These are phyloP conservation scores for Pyrenophora tritici-repentis DNA, from an alignment of 2,329 filamentous ascomycete species.

Conservation along the genomic window DNA sequence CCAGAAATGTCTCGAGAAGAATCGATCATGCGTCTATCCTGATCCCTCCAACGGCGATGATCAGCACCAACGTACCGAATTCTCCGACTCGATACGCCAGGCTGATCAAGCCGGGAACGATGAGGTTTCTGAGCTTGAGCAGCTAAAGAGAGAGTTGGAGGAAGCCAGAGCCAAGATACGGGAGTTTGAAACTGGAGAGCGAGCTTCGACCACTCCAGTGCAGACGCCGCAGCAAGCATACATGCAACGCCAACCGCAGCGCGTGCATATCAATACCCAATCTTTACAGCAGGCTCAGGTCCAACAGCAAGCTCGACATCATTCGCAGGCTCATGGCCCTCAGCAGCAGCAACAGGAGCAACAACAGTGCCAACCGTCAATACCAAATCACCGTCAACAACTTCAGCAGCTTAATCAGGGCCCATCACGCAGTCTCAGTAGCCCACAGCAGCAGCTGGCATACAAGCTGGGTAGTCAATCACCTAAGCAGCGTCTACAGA, in stretches of 20 bases:
- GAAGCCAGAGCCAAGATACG: slow-evolving; percentile 45
- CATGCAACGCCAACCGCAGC: slow-evolving; percentile 20
- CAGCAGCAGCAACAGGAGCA: slow-evolving; percentile 21
- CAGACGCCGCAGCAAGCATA: slow-evolving; percentile 30
- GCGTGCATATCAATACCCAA: too few relatives aligned
- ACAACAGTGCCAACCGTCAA: slow-evolving; percentile 11
- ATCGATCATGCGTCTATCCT: slow-evolving; percentile 42
- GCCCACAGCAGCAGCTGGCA: slow-evolving; percentile 28
- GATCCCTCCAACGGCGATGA: slow-evolving; percentile 26
- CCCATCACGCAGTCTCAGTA: slow-evolving; percentile 10
- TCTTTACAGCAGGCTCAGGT: not conserved
- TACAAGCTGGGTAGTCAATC: slow-evolving; percentile 27
- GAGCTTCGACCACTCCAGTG: slow-evolving; percentile 31
- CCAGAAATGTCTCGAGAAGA: slow-evolving; percentile 43
- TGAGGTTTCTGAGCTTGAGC: slow-evolving; percentile 40
- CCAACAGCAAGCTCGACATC: slow-evolving; percentile 15
- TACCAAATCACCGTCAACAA: slow-evolving; percentile 28
- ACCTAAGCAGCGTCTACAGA: slow-evolving; percentile 23
- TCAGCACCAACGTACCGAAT: slow-evolving; percentile 18
- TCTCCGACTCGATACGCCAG: slow-evolving; percentile 21
- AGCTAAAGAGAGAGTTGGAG: slow-evolving; percentile 43
- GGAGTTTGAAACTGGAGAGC: slow-evolving; percentile 41
- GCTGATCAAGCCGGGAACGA: slow-evolving; percentile 22
- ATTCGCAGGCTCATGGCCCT: slow-evolving; percentile 14
- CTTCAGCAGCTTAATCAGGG: slow-evolving; percentile 31